Percentiles rank a stretch among this genome's conserved stretches.
Conservation (phyloP, 83 land plant species). For the Larix sibirica region DNA sequence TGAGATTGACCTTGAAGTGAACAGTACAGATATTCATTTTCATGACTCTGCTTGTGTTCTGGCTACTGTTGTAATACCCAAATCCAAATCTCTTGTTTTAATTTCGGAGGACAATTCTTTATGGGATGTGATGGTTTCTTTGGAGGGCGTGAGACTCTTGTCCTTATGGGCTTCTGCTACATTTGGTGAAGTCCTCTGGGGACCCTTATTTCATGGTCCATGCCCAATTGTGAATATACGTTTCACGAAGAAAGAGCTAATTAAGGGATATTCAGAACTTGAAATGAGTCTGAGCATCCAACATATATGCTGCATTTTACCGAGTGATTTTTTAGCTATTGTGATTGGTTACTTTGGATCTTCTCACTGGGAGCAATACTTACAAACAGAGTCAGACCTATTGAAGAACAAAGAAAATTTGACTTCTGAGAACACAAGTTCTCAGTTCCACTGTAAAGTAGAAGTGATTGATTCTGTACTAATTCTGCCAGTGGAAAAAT, state of each 20-base stretch:
- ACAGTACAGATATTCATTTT: conserved; percentile 38
- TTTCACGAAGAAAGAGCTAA: conserved; percentile 25
- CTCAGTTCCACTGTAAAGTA: conserved; percentile 32
- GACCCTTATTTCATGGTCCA: conserved; percentile 25
- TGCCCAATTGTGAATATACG: conserved; percentile 54
- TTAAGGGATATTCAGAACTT: conserved; percentile 10
- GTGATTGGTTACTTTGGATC: conserved; percentile 64
- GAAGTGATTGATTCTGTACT: conserved; percentile 51
- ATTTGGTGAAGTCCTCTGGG: conserved; percentile 45
- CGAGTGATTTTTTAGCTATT: conserved; percentile 51
- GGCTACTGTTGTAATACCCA: conserved; percentile 33
- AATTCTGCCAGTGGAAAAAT: conserved; percentile 34
- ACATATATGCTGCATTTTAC: conserved; percentile 47
- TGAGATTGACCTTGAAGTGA: conserved; percentile 9
- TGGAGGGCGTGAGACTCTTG: conserved; percentile 36
- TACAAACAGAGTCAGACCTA: neutral
- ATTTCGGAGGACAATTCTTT: conserved; percentile 7
- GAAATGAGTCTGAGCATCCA: conserved; percentile 49
- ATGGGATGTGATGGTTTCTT: conserved; percentile 39
- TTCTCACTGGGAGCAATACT: conserved; percentile 45
- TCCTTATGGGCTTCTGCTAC: conserved; percentile 44
- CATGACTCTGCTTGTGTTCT: conserved; percentile 56
- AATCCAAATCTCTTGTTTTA: conserved; percentile 13
- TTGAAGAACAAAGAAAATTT: neutral
- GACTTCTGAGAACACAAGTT: neutral